Evolutionary conservation across 108 stramenopile genomes (phyloP), one percentile per base, ranked within the genome.

Genomic region (Pseudonitzschia delicatissima): DNA sequence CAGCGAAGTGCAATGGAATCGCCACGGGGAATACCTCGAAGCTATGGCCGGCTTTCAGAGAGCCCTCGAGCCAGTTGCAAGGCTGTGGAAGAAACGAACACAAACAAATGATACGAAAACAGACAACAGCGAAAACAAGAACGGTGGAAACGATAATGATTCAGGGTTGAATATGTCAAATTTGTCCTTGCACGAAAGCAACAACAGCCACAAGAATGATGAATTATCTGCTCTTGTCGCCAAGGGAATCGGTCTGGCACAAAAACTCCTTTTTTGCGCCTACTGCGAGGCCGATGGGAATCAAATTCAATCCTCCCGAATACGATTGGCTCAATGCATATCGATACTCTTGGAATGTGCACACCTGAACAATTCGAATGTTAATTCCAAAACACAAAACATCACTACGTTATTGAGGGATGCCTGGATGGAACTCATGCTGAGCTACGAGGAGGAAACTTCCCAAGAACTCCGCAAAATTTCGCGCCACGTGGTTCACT

Each of bases 341-440:
- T 82, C 78, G 6, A 67, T 85, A n/a, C 55, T 68, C 11, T 63
- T 50, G 57, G 31, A 57, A 33, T n/a, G n/a, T n/a, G n/a, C n/a
- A n/a, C 45, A 44, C 62, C 21, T 45, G 4, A 15, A 18, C 40
- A n/a, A 34, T 71, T 23, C 49, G 63, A 13, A 37, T 71, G 36
- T 37, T 33, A 21, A 34, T 3, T 45, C 26, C 23, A 45, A 49
- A 37, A 37, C 18, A 26, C 49, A 48, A 29, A 55, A 55, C 8
- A 55, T 55, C 31, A 55, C 6, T 4, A 1, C 45, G 37, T 47
- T 62, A 21, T 67, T 77, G 74, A 53, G 75, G 45, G 82, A 78
- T 66, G 82, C 81, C 4, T 82, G 76, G 73, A 82, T 85, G 84
- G 84, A 85, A 44, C 71, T 82, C 8, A 80, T 77, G 75, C 50